These are phyloP conservation scores for Odonthalia washingtoniensis DNA, from an alignment of 31 red algal species.

Conservation along the genomic window DNA sequence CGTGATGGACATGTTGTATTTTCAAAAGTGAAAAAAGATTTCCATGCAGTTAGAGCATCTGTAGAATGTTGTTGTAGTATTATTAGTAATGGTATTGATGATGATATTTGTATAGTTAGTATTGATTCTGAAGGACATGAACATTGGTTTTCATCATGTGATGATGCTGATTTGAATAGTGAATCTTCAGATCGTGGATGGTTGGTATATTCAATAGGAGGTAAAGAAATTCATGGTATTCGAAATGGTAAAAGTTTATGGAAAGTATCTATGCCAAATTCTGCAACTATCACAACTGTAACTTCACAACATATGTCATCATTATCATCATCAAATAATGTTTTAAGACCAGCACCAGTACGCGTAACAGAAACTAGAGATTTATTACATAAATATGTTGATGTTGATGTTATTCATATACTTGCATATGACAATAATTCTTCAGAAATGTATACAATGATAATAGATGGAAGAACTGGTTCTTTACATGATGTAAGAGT, in stretches of 20 bases:
- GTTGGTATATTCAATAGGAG: background rate
- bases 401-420: slow-evolving; percentile 37
- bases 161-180: background rate
- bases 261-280: background rate
- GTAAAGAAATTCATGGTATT: background rate
- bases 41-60: background rate
- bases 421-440: slow-evolving; percentile 42
- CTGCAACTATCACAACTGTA: slow-evolving; percentile 1
- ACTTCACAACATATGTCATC: background rate
- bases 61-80: slow-evolving; percentile 1
- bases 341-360: slow-evolving; percentile 43
- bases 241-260: background rate
- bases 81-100: too few species aligned
- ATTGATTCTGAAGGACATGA: background rate
- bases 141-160: background rate
- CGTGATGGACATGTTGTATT: slow-evolving; percentile 2
- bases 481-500: slow-evolving; percentile 26
- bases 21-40: slow-evolving; percentile 8
- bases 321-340: slow-evolving; percentile 15
- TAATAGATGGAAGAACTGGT: slow-evolving; percentile 32
- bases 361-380: slow-evolving; percentile 57
- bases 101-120: background rate
- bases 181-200: background rate
- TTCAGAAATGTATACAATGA: slow-evolving; percentile 14
- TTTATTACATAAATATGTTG: slow-evolving; percentile 48